Base-by-base conservation (phyloP, 202 grass and related monocot species). In the Musa balbisiana region DNA sequence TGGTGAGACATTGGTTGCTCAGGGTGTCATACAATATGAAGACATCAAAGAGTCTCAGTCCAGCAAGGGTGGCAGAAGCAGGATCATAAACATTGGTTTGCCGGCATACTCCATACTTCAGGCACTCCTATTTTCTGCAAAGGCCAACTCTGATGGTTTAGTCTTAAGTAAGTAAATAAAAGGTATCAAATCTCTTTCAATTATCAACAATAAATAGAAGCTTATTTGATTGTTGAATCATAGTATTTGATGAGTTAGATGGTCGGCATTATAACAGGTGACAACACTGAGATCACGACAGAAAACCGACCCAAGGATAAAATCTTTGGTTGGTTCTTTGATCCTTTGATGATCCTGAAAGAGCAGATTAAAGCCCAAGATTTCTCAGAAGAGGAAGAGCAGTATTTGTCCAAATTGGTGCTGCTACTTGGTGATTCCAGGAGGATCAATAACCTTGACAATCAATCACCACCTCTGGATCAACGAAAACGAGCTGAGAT, bases 51-150 rank as follows among this genome's bases (percentile, higher is more conserved):
- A 92, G 87, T 86, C 91, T 10, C 94, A 87, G 82, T 99, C 74
- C 9, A 85, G 82, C 52, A 99, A 92, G 75, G 81, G 84, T 52
- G 87, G 33, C 33, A 43, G 87, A 43, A 91, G 87, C 29, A 83
- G 85, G 59, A 74, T 92, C 73, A 75, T 99, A 64, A 92, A 87
- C 50, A 83, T 92, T 69, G 95, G 91, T 73, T 86, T 99, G 68
- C 95, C 95, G 21, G 95, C 95, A 72, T 99, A 90, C 84, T 89
- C 82, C 53, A 99, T 99, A 53, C 95, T 99, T 80, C 86, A 92
- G 69, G 81, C 74, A 63, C 88, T 99, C 55, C 69, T 99, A 67
- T 80, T 81, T 19, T 99, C 95, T 1, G 89, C 85, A 71, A 90
- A 90, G 60, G 77, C 83, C 64, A 83, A 88, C 73, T 88, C 85